phyloP scores from a whole-genome alignment of 2,329 filamentous ascomycete genomes.

The Juglanconis sp. region DNA sequence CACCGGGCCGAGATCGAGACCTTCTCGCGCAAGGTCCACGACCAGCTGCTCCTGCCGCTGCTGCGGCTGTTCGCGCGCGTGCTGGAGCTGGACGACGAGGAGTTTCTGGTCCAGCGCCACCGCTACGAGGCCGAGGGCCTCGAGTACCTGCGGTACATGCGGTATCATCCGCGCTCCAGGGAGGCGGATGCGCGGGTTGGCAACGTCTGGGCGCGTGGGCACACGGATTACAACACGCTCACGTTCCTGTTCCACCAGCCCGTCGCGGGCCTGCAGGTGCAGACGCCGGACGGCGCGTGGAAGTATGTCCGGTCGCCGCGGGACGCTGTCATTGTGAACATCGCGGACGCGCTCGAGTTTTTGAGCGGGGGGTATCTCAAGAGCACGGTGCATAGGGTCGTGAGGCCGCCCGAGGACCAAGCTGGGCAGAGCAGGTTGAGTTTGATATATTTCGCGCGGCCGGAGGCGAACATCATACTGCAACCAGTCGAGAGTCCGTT shows the following conservation, averaged over 20 bases:
- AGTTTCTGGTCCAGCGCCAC: conserved; percentile 24
- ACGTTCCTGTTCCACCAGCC: conserved; percentile 55
- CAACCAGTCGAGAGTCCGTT: conserved; percentile 20
- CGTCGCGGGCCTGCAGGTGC: conserved; percentile 49
- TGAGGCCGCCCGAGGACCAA: conserved; percentile 26
- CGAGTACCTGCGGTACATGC: conserved; percentile 28
- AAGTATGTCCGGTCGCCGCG: conserved; percentile 23
- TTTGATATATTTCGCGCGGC: conserved; percentile 26
- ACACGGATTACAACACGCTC: conserved; percentile 32
- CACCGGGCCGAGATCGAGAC: conserved; percentile 26
- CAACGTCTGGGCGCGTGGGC: conserved; percentile 25
- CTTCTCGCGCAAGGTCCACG: conserved; percentile 20
- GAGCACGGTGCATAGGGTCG: conserved; percentile 26
- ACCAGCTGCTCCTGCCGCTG: conserved; percentile 21
- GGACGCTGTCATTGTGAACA: conserved; percentile 44
- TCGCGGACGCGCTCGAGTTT: conserved; percentile 41
- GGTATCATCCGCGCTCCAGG: conserved; percentile 24
- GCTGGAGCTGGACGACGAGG: conserved; percentile 26
- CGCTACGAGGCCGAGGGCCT: conserved; percentile 26
- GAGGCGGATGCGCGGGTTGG: conserved; percentile 19
- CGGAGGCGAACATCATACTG: conserved; percentile 23
- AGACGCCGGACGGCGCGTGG: conserved; percentile 36
- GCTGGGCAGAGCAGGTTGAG: conserved; percentile 22
- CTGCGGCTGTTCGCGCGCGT: conserved; percentile 21
- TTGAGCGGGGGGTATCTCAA: conserved; percentile 32